phyloP scores from a whole-genome alignment of 2,329 filamentous ascomycete genomes.

The Pseudogymnoascus sp. region DNA sequence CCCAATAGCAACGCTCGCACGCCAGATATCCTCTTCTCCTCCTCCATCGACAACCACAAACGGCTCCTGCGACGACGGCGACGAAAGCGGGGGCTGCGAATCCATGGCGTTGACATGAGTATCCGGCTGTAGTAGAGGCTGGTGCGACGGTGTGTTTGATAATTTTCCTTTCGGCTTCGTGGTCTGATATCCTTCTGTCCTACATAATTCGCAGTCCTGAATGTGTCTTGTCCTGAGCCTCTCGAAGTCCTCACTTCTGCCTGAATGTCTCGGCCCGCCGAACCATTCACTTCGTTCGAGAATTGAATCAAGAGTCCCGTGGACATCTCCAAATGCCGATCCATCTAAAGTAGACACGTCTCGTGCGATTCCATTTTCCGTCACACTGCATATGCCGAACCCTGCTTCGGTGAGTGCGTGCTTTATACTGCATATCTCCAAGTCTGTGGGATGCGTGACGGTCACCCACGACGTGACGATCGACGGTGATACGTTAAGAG shows the following conservation, averaged over 20 bases:
- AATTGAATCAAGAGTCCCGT: conserved; percentile 7
- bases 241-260: background rate
- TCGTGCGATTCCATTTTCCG: conserved; percentile 9
- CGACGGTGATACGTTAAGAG: conserved; percentile 57
- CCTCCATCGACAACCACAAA: conserved; percentile 32
- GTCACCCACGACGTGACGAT: conserved; percentile 65
- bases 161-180: background rate
- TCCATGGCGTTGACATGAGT: background rate
- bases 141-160: background rate
- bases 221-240: conserved; percentile 5
- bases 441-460: conserved; percentile 44
- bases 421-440: conserved; percentile 37
- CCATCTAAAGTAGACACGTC: background rate
- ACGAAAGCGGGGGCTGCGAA: background rate
- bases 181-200: conserved; percentile 1
- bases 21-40: conserved; percentile 35
- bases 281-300: conserved; percentile 1
- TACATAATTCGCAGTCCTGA: background rate
- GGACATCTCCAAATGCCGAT: conserved; percentile 7
- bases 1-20: conserved; percentile 43
- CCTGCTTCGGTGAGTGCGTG: conserved; percentile 47
- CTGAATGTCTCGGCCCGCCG: conserved; percentile 9
- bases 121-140: background rate
- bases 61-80: conserved; percentile 11
- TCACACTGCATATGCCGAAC: conserved; percentile 46